Percentiles rank a stretch among this genome's conserved stretches.
phyloP scores from a whole-genome alignment of 2,329 filamentous ascomycete species.

The Cucurbitaria berberidis region DNA sequence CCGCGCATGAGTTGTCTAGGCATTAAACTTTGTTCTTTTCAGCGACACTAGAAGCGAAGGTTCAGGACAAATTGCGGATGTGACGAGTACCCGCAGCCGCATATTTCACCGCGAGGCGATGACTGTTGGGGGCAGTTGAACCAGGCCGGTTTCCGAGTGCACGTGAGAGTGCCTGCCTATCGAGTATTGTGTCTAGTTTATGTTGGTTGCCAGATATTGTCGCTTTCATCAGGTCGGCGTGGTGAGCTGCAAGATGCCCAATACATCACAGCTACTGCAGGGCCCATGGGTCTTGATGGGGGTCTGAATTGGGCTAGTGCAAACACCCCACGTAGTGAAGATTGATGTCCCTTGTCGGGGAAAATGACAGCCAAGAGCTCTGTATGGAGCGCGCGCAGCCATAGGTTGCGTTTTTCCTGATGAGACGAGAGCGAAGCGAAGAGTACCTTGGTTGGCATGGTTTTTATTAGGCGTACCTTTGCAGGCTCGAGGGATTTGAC shows the following conservation, averaged over 20 bases:
- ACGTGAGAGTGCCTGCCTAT: too few relatives aligned
- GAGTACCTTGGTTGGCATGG: too few relatives aligned
- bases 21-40: not conserved
- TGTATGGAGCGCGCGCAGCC: not conserved
- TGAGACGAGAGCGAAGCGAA: not conserved
- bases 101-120: not conserved
- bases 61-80: not conserved
- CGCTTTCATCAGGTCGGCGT: conserved; percentile 7
- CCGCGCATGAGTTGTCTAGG: not conserved
- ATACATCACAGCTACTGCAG: conserved; percentile 5
- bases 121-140: too few relatives aligned
- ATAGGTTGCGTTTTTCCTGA: not conserved
- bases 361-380: conserved; percentile 7
- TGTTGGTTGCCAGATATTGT: not conserved
- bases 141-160: too few relatives aligned
- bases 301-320: conserved; percentile 1
- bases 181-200: too few relatives aligned
- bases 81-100: not conserved
- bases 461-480: too few relatives aligned
- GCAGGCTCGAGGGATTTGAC: conserved; percentile 9
- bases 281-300: conserved; percentile 4
- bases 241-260: conserved; percentile 4
- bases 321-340: not conserved
- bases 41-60: not conserved
- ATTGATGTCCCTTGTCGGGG: not conserved